Percentiles rank a stretch among this genome's conserved stretches.
Evolutionary conservation across 805 yeast species (phyloP).

Genomic region (Wickerhamiella bombiphila): DNA sequence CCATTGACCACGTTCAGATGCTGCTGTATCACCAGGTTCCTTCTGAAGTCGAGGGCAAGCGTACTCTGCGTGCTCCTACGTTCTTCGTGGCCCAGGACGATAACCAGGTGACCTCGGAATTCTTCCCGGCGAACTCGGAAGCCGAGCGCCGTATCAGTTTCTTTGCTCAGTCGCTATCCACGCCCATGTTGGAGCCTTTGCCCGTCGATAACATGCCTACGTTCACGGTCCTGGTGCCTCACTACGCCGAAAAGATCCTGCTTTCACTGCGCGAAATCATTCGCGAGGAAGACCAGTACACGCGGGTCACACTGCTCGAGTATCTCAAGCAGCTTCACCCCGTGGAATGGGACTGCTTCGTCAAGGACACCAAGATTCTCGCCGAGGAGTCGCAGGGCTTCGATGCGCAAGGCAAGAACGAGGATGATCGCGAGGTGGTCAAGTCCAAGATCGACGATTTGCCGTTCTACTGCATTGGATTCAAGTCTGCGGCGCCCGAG

Average conservation of each 20-base stretch:
- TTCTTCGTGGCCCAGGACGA: constrained; percentile 98
- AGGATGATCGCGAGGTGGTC: constrained; percentile 50
- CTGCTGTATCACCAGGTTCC: constrained; percentile 97
- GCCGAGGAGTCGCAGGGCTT: constrained; percentile 64
- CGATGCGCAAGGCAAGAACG: constrained; percentile 23
- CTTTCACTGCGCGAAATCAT: constrained; percentile 90
- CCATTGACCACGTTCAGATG: constrained; percentile 97
- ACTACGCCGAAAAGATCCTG: constrained; percentile 86
- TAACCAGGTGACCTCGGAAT: constrained; percentile 83
- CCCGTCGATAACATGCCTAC: constrained; percentile 99
- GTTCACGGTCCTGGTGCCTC: constrained; percentile 92
- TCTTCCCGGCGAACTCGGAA: constrained; percentile 92
- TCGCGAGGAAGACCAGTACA: constrained; percentile 92
- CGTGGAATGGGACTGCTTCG: constrained; percentile 95
- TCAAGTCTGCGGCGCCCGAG: constrained; percentile 95
- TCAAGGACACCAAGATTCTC: constrained; percentile 84
- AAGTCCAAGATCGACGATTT: constrained; percentile 79
- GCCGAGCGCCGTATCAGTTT: constrained; percentile 99
- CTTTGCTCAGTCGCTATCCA: constrained; percentile 97
- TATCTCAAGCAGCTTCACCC: constrained; percentile 92
- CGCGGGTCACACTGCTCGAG: constrained; percentile 86
- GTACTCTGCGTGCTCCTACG: constrained; percentile 97
- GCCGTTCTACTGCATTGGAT: constrained; percentile 93
- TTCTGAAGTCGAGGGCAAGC: constrained; percentile 92
- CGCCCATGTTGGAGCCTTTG: constrained; percentile 97